Evolutionary conservation across 1,284 basidiomycete species (phyloP), one percentile per base, ranked within the genome.

Genomic region (Marasmius tenuissimus): DNA sequence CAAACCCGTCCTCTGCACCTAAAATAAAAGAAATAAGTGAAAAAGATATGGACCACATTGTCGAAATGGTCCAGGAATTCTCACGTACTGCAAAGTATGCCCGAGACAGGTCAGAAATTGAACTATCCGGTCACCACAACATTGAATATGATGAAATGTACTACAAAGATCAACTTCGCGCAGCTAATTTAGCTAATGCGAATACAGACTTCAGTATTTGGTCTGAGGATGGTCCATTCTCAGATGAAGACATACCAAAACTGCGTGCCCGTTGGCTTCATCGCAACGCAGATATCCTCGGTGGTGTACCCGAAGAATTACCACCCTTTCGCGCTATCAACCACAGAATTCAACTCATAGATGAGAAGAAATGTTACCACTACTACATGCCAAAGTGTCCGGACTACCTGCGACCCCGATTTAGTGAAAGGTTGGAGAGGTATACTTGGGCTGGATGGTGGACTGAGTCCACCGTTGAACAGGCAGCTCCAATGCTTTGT

Each of bases 281-380:
- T 1, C 20, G 66, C 18, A 70, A 57, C 56, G 33, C 42, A 0
- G 68, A 73, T 20, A 68, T 72, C 12, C 55, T 73, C 7, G 39
- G 64, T 20, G 69, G 68, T 20, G 65, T 68, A 39, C 63, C 63
- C 5, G 61, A 65, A 3, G 55, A 58, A 42, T 45, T 74, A 11
- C 74, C 73, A 0, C 71, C 69, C 5, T 62, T 71, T 12, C 0
- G 67, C 0, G 67, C 67, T 12, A 68, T 76, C 0, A 75, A 75
- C 63, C 75, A 77, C 60, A 59, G 70, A 22, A 75, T 76, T 14
- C 66, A 67, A 5, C 61, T 75, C 0, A 66, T 75, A 0, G 69
- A 76, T 39, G 59, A 66, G n/a, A 60, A 61, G n/a, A 64, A 62
- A 61, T 58, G 38, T 58, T 72, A 73, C 38, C 54, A 57, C 0